These are phyloP conservation scores for Raffaelea albimanens DNA, from an alignment of 2,329 filamentous ascomycete species.

Conservation along the genomic window DNA sequence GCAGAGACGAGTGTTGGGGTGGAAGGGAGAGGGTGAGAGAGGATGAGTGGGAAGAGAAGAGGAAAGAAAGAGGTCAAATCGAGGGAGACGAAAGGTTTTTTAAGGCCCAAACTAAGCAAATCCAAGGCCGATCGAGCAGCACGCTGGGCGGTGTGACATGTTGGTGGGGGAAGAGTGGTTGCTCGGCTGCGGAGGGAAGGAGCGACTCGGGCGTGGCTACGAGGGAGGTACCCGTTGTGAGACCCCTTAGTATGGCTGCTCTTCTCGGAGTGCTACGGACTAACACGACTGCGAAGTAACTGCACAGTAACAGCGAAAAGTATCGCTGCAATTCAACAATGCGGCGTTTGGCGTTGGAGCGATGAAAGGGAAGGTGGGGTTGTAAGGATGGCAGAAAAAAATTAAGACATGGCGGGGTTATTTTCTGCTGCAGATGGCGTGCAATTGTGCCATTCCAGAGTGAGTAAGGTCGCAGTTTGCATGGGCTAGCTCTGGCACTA, in stretches of 20 bases:
- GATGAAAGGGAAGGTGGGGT: too few species aligned
- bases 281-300: too few species aligned
- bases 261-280: too few species aligned
- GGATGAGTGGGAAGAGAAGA: neutral
- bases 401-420: neutral
- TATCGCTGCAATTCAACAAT: too few species aligned
- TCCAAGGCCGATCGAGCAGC: neutral
- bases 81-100: constrained; percentile 8
- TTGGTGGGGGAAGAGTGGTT: constrained; percentile 4
- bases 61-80: constrained; percentile 3
- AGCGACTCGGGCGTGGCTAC: too few species aligned
- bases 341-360: too few species aligned
- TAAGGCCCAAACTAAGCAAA: neutral
- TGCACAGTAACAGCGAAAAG: too few species aligned
- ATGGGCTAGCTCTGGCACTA: too few species aligned
- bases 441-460: neutral
- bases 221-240: neutral
- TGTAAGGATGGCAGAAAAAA: too few species aligned
- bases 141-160: constrained; percentile 10
- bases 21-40: neutral
- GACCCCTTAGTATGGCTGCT: too few species aligned
- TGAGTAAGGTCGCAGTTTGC: neutral
- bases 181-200: neutral
- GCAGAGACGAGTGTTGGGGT: neutral
- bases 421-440: neutral